Conservation (phyloP, 352 stramenopile genomes). For the Phytophthora pseudosyringae region DNA sequence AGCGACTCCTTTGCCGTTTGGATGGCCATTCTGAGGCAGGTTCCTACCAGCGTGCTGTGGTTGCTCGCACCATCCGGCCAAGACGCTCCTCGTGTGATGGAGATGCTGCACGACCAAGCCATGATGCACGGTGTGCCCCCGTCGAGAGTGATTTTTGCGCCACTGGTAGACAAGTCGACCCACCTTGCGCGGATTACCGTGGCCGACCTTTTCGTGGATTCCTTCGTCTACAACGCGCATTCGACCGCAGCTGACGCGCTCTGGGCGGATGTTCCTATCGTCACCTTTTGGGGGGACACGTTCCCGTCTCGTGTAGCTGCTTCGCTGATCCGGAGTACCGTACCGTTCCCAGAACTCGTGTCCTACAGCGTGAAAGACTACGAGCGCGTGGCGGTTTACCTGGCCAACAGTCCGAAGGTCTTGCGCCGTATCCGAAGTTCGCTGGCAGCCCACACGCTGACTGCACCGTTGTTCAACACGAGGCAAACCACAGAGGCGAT, state of each 20-base stretch:
- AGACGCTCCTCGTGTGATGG: constrained; percentile 24
- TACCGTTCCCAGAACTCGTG: constrained; percentile 43
- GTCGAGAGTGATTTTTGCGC: constrained; percentile 74
- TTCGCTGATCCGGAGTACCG: constrained; percentile 53
- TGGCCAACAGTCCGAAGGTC: constrained; percentile 40
- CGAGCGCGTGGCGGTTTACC: constrained; percentile 61
- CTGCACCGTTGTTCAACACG: constrained; percentile 80
- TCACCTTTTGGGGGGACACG: constrained; percentile 83
- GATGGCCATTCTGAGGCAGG: constrained; percentile 88
- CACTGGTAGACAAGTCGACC: constrained; percentile 52
- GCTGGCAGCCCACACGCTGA: constrained; percentile 40
- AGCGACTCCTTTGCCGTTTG: constrained; percentile 87
- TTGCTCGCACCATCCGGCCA: constrained; percentile 59
- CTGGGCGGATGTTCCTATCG: constrained; percentile 87
- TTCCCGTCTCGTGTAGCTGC: constrained; percentile 80
- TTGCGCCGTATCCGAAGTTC: constrained; percentile 35
- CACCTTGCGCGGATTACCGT: constrained; percentile 85
- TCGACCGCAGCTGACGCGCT: constrained; percentile 93
- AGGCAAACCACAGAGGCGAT: constrained; percentile 58
- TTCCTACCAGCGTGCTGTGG: constrained; percentile 89
- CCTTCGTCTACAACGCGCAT: constrained; percentile 96
- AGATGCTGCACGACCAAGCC: constrained; percentile 59
- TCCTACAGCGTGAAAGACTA: constrained; percentile 73
- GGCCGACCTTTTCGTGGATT: constrained; percentile 96
- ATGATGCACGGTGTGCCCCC: constrained; percentile 65